These are phyloP conservation scores for Cercophora newfieldiana DNA, from an alignment of 495 filamentous ascomycete species.

Conservation along the genomic window DNA sequence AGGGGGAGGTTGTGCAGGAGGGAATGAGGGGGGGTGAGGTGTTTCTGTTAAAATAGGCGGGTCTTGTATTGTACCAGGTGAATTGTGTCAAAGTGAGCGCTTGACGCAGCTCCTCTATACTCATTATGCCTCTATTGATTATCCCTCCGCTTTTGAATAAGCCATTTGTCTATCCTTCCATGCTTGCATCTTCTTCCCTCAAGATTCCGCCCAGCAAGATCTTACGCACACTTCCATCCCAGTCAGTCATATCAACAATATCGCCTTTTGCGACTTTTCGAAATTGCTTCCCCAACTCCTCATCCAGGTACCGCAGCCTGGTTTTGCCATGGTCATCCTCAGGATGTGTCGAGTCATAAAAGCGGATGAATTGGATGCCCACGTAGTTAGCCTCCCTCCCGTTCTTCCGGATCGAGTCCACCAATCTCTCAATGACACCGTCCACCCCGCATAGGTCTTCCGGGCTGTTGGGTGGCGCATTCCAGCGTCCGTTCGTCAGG, in stretches of 20 bases:
- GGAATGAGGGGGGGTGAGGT: constrained; percentile 21
- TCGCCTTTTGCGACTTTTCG: background rate
- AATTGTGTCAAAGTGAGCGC: too few relatives aligned
- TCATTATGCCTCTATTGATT: too few relatives aligned
- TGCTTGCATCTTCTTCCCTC: too few relatives aligned
- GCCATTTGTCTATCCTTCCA: too few relatives aligned
- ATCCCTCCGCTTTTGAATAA: too few relatives aligned
- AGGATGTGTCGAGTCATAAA: background rate
- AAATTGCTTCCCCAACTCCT: background rate
- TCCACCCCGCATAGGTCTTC: background rate
- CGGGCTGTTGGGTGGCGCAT: background rate
- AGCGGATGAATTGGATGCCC: constrained; percentile 10
- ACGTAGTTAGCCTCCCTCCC: background rate
- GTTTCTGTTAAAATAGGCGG: background rate
- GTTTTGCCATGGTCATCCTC: background rate
- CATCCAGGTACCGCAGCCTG: constrained; percentile 3
- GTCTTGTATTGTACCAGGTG: too few relatives aligned
- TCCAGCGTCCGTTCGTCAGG: constrained; percentile 10
- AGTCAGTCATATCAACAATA: constrained; percentile 12
- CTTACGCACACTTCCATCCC: constrained; percentile 8
- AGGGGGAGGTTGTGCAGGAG: background rate
- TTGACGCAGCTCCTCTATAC: too few relatives aligned
- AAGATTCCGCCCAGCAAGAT: constrained; percentile 6
- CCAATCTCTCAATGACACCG: background rate
- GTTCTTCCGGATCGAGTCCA: background rate